Percentiles rank a stretch among this genome's conserved stretches.
Evolutionary conservation across 148 eudicot species (phyloP).

Genomic region (Linanthus parryae): DNA sequence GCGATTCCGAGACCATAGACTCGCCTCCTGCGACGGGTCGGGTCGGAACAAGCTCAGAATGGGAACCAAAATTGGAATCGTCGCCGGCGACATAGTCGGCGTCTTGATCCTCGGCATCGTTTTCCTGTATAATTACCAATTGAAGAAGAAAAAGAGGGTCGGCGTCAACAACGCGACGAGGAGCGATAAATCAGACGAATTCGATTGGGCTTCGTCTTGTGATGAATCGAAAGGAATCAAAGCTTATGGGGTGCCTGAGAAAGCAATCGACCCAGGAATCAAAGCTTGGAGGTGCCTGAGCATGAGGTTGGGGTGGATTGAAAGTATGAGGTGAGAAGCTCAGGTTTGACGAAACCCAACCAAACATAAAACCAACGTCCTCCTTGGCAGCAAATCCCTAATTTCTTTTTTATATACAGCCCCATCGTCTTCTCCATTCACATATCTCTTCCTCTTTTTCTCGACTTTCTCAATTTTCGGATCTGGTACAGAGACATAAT

Average conservation of each 20-base stretch:
- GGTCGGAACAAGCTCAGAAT: conserved; percentile 22
- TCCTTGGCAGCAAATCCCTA: no score
- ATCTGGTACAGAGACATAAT: no score
- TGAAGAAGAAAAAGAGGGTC: conserved; percentile 19
- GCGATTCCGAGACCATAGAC: conserved; percentile 52
- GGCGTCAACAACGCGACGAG: background rate
- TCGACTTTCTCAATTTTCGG: no score
- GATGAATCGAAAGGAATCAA: conserved; percentile 43
- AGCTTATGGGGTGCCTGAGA: conserved; percentile 55
- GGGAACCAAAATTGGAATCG: conserved; percentile 53
- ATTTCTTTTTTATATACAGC: no score
- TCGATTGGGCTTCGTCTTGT: conserved; percentile 31
- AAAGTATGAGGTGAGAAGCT: no score
- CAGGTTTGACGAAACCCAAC: no score
- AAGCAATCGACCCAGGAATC: conserved; percentile 34
- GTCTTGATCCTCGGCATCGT: conserved; percentile 34
- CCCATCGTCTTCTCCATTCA: no score
- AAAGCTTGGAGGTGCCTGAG: no score
- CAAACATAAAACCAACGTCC: no score
- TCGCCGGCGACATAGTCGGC: conserved; percentile 59
- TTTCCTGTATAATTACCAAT: conserved; percentile 31
- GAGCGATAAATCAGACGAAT: conserved; percentile 20
- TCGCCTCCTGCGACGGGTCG: conserved; percentile 22
- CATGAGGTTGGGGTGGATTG: no score
- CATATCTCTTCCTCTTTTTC: no score